Evolutionary conservation across 169 alveolate species (phyloP).

Genomic region (Cyclospora cayetanensis): DNA sequence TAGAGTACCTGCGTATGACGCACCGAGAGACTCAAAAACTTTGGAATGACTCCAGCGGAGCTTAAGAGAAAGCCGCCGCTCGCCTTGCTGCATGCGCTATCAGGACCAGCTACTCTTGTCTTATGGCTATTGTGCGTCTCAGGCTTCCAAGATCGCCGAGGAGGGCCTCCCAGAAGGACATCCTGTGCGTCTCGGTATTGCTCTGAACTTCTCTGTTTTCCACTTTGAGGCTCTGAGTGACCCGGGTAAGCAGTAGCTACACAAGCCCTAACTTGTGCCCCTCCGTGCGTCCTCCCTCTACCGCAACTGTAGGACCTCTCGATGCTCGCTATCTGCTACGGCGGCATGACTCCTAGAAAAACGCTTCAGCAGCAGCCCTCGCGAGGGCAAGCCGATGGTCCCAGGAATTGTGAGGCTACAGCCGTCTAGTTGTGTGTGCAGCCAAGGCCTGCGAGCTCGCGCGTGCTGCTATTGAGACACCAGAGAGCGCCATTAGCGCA

Average conservation of each 20-base stretch:
- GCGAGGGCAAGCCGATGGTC: too few relatives aligned
- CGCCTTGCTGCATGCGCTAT: background rate
- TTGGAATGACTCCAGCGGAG: background rate
- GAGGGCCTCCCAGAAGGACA: conserved; percentile 93
- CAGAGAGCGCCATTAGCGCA: conserved; percentile 88
- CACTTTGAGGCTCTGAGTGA: conserved; percentile 96
- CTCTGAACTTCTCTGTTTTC: conserved; percentile 96
- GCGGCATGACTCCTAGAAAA: too few relatives aligned
- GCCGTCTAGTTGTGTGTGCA: too few relatives aligned
- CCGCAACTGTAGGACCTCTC: too few relatives aligned
- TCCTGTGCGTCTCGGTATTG: conserved; percentile 95
- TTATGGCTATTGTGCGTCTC: background rate
- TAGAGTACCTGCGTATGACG: too few relatives aligned
- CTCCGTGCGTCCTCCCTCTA: background rate
- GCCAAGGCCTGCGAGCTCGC: conserved; percentile 97
- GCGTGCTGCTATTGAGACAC: conserved; percentile 91
- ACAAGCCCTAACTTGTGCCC: background rate
- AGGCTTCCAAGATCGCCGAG: conserved; percentile 95
- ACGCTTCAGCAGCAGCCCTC: too few relatives aligned
- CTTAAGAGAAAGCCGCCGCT: background rate
- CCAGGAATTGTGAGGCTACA: too few relatives aligned
- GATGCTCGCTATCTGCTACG: too few relatives aligned
- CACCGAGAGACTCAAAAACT: too few relatives aligned
- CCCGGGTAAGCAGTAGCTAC: conserved; percentile 83
- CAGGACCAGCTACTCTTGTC: background rate